These are phyloP conservation scores for Endocalyx cinctus DNA, from an alignment of 2,329 filamentous ascomycete genomes.

Conservation along the genomic window DNA sequence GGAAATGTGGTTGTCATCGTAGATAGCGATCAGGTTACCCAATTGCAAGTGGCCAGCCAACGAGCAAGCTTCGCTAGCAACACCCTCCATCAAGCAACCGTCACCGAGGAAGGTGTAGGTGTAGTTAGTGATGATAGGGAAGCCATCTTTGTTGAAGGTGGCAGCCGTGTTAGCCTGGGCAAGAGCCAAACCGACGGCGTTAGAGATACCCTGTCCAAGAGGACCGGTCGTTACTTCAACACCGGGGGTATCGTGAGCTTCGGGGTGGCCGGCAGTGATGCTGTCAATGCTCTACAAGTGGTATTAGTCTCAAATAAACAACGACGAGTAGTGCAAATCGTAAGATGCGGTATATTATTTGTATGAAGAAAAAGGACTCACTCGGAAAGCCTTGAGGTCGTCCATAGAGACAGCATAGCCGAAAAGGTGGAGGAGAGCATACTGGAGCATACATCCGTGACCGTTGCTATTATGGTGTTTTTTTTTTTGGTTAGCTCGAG, in stretches of 20 bases:
- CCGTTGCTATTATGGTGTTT: slow-evolving; percentile 65
- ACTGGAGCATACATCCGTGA: slow-evolving; percentile 99
- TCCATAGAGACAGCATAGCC: slow-evolving; percentile 84
- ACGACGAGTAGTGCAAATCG: no score
- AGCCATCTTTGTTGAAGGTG: slow-evolving; percentile 94
- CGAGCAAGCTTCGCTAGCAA: slow-evolving; percentile 88
- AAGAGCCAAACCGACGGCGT: slow-evolving; percentile 96
- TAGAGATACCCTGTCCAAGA: slow-evolving; percentile 94
- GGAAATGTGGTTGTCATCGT: slow-evolving; percentile 98
- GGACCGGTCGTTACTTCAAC: slow-evolving; percentile 97
- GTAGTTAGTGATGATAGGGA: slow-evolving; percentile 89
- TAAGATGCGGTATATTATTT: no score
- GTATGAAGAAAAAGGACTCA: no score
- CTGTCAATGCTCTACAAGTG: slow-evolving; percentile 45
- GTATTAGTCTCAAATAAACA: slow-evolving; percentile 11
- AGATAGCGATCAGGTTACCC: slow-evolving; percentile 94
- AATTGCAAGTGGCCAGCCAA: slow-evolving; percentile 94
- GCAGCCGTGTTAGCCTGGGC: slow-evolving; percentile 88
- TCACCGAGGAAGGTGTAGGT: slow-evolving; percentile 97
- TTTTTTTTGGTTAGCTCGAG: slow-evolving; percentile 1
- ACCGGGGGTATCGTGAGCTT: slow-evolving; percentile 93
- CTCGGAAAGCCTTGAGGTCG: slow-evolving; percentile 94
- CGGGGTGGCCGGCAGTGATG: slow-evolving; percentile 94
- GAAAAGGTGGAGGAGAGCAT: slow-evolving; percentile 94
- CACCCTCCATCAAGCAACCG: slow-evolving; percentile 97